These are phyloP conservation scores for Periglandula ipomoeae DNA, from an alignment of 2,329 filamentous ascomycete genomes.

Conservation along the genomic window DNA sequence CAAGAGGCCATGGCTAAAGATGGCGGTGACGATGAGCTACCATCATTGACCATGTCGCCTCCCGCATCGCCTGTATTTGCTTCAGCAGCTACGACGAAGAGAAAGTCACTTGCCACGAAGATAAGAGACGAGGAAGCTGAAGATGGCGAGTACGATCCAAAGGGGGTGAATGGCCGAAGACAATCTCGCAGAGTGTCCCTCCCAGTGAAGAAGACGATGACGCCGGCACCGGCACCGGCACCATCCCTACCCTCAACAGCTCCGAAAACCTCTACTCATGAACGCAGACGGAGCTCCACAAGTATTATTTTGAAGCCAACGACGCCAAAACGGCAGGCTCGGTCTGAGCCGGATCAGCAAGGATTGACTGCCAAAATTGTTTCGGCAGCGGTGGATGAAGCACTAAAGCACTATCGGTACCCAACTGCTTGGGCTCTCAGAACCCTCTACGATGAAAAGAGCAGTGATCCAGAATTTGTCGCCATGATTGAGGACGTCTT, in stretches of 20 bases:
- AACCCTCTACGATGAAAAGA: constrained; percentile 50
- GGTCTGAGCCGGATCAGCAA: constrained; percentile 25
- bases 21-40: constrained; percentile 15
- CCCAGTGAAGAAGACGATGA: constrained; percentile 15
- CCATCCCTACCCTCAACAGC: constrained; percentile 3
- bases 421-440: constrained; percentile 54
- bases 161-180: constrained; percentile 22
- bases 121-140: constrained; percentile 25
- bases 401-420: constrained; percentile 46
- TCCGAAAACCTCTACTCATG: neutral
- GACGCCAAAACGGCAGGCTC: constrained; percentile 11
- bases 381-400: constrained; percentile 49
- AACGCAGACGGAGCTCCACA: constrained; percentile 8
- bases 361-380: constrained; percentile 43
- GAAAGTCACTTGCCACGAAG: constrained; percentile 14
- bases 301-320: constrained; percentile 8
- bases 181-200: constrained; percentile 24
- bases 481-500: constrained; percentile 50
- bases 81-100: constrained; percentile 15
- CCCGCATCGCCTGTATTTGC: constrained; percentile 12
- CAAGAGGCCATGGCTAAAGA: constrained; percentile 10
- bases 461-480: constrained; percentile 41
- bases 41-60: constrained; percentile 5
- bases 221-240: constrained; percentile 13
- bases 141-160: constrained; percentile 36